Evolutionary conservation across 768 basidiomycete genomes (phyloP), one percentile per base, ranked within the genome.

Genomic region (Baorangia bicolor): DNA sequence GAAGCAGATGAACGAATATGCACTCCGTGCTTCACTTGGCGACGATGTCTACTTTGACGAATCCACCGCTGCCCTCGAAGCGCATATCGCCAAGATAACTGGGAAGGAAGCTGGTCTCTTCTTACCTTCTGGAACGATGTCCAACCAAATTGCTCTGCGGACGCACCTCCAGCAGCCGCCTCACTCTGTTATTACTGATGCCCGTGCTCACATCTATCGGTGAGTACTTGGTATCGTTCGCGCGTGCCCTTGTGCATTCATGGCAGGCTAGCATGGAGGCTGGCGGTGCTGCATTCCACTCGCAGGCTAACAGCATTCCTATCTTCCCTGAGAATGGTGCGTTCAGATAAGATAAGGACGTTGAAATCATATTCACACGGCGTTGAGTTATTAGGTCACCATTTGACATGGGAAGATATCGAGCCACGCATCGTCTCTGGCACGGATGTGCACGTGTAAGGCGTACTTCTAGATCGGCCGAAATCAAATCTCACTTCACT

Each of bases 101-200:
- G 95, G 96, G 51, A 98, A 98, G 72, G 94, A 96, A 71, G 93
- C 92, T 2, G 92, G 82, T 1, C 71, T 98, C 44, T 98, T 96
- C 75, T 77, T 94, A 57, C 78, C 91, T 14, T 90, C 89, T 39
- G 96, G 96, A 8, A 94, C n/a, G n/a, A n/a, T n/a, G n/a, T n/a
- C n/a, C n/a, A n/a, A n/a, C 71, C 90, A 92, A 64, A 80, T 97
- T 49, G 92, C 88, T 6, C 76, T 96, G 49, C 83, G 96, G 52
- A 85, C 91, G 0, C 94, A 95, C 68, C 82, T 98, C 53, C 83
- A 81, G 57, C 93, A 94, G 64, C 96, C 96, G 0, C 96, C 96
- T 1, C 85, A 96, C 72, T 87, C 91, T 10, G 79, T 99, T 42
- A 72, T 98, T n/a, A 84, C 84, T 52, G 95, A 98, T 64, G 78